Evolutionary conservation across 768 basidiomycete genomes (phyloP), one percentile per base, ranked within the genome.

Genomic region (Phanerodontia chrysosporium): DNA sequence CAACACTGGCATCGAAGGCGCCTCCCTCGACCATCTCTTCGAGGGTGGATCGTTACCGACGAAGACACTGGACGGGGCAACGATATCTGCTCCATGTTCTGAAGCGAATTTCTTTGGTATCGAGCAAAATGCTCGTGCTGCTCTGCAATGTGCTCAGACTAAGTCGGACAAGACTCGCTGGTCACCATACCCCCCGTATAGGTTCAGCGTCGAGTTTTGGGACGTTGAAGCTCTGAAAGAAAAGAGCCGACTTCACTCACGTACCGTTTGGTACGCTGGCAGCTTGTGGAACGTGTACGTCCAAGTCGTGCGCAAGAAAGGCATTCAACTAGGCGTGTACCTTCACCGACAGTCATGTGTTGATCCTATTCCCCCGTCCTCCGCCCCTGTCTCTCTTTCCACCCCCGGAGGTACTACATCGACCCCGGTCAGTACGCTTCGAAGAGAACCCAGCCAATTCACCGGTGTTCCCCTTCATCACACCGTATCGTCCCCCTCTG

Each of bases 141-240:
- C 76, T 0, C 64, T 70, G 5, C 72, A 73, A 44, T 81, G 80
- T 63, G 67, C 80, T 49, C 66, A 74, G 12, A 72, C 66, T 14
- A 81, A 82, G 61, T 57, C 70, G n/a, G 80, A 80, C 3, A 73
- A 80, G 45, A 62, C 68, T 22, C 80, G 72, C 64, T 92, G 87
- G 86, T 81, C 86, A 0, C 76, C 81, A n/a, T 83, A 84, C 66
- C 85, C 89, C 46, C 95, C 95, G 0, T 90, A 80, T 72, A 83
- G 94, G 22, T 92, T 96, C 68, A 83, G 84, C 9, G 90, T 93
- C 53, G 94, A 96, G 72, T 96, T 96, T 69, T 95, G 90, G 88
- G 88, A 89, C 66, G 80, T 93, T 21, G 87, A 90, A 60, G 73
- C 78, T 32, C 78, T 97, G 39, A 87, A 86, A 58, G 94, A 96